Percentiles rank a stretch among this genome's conserved stretches.
phyloP scores from a whole-genome alignment of 225 moss, liverwort and hornwort genomes.

The Pleurozium schreberi region DNA sequence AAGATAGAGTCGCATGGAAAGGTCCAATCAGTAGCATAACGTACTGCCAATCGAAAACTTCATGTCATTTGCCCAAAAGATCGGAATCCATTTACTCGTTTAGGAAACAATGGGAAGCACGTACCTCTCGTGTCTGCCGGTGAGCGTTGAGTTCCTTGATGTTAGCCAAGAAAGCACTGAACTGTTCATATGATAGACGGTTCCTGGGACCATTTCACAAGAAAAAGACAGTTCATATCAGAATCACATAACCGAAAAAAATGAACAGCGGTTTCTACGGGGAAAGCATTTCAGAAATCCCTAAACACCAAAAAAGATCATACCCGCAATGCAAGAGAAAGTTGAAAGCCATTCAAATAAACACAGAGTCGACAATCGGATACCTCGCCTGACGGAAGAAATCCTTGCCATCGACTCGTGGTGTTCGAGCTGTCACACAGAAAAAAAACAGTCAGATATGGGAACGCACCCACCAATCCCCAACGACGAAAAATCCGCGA shows the following conservation, averaged over 20 bases:
- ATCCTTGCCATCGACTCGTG: conserved; percentile 82
- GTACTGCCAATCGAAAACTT: neutral
- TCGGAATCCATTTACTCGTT: neutral
- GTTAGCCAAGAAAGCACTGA: conserved; percentile 47
- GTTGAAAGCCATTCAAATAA: neutral
- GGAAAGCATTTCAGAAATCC: neutral
- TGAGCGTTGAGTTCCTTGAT: conserved; percentile 53
- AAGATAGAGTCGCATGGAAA: neutral
- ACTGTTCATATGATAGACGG: conserved; percentile 39
- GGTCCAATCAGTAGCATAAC: neutral
- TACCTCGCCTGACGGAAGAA: conserved; percentile 84
- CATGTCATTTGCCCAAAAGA: neutral
- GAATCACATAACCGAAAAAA: neutral
- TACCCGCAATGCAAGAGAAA: neutral
- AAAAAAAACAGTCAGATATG: neutral
- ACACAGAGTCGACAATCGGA: neutral
- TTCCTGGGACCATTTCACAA: conserved; percentile 7
- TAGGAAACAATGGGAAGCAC: neutral
- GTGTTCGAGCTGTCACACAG: conserved; percentile 42
- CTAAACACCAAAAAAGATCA: fast-evolving
- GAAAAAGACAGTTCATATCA: neutral
- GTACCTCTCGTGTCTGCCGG: conserved; percentile 39
- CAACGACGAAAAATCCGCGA: neutral
- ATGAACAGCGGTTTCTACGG: neutral
- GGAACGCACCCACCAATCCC: neutral